These are phyloP conservation scores for Paramecium caudatum DNA, from an alignment of 73 alveolate species.

Conservation along the genomic window DNA sequence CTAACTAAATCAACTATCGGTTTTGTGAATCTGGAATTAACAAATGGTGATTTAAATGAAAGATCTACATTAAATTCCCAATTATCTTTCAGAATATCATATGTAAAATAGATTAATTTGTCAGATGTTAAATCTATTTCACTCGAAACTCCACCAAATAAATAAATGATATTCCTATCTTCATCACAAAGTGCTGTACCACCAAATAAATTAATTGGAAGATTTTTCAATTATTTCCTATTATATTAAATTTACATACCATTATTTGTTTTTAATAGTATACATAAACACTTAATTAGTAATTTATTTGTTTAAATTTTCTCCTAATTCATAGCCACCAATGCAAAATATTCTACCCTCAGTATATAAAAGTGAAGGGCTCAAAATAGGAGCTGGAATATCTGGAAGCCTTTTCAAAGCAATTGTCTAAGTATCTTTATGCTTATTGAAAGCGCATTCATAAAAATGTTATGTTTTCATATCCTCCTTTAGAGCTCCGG, in stretches of 20 bases:
- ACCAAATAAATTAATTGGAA: slow-evolving; percentile 68
- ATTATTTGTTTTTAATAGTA: slow-evolving; percentile 64
- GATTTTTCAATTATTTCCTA: slow-evolving; percentile 40
- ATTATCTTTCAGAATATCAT: slow-evolving; percentile 65
- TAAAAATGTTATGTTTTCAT: slow-evolving; percentile 57
- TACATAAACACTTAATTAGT: slow-evolving; percentile 66
- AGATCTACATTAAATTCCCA: slow-evolving; percentile 74
- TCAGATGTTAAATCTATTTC: slow-evolving; percentile 69
- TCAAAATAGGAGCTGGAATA: slow-evolving; percentile 66
- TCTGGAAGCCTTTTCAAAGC: slow-evolving; percentile 55
- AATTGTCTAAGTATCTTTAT: background rate
- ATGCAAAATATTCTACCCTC: slow-evolving; percentile 55
- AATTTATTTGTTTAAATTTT: slow-evolving; percentile 47
- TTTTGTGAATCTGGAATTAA: slow-evolving; percentile 64
- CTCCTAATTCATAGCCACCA: slow-evolving; percentile 70
- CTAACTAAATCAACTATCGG: slow-evolving; percentile 70
- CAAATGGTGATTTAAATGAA: slow-evolving; percentile 68
- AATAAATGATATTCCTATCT: slow-evolving; percentile 8
- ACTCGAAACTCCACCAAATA: slow-evolving; percentile 77
- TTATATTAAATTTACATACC: background rate
- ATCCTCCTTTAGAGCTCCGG: slow-evolving; percentile 74
- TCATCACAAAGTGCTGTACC: slow-evolving; percentile 65
- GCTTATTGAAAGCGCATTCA: slow-evolving; percentile 48
- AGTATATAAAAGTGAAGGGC: slow-evolving; percentile 65
- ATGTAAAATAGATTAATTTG: slow-evolving; percentile 51